These are phyloP conservation scores for Arthrobotrys pseudoclavata DNA, from an alignment of 2,329 filamentous ascomycete genomes.

Conservation along the genomic window DNA sequence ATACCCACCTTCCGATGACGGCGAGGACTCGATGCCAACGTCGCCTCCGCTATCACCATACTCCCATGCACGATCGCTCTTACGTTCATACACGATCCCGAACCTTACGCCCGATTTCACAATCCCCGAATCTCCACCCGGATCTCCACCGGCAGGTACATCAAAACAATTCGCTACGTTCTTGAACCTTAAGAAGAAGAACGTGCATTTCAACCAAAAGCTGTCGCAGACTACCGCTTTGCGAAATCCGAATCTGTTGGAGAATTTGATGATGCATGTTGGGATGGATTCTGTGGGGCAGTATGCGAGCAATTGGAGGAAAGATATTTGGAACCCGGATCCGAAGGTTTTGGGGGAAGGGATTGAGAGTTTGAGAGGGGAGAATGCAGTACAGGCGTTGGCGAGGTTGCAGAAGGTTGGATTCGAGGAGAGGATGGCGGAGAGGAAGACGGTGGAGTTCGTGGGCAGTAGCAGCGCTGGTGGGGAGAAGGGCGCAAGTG, in stretches of 20 bases:
- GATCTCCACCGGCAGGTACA: constrained; percentile 71
- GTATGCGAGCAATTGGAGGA: constrained; percentile 75
- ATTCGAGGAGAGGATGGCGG: constrained; percentile 62
- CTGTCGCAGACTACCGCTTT: constrained; percentile 77
- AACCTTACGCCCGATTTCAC: constrained; percentile 75
- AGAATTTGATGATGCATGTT: constrained; percentile 80
- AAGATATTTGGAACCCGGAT: constrained; percentile 73
- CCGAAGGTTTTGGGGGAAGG: constrained; percentile 42
- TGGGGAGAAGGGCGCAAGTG: constrained; percentile 12
- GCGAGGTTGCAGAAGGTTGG: constrained; percentile 68
- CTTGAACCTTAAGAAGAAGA: constrained; percentile 80
- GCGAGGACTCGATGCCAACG: constrained; percentile 61
- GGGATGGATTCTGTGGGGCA: constrained; percentile 72
- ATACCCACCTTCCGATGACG: constrained; percentile 59
- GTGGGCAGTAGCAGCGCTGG: constrained; percentile 28
- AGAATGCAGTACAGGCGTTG: constrained; percentile 55
- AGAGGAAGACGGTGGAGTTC: constrained; percentile 61
- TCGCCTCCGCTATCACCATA: constrained; percentile 75
- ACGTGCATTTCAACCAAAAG: constrained; percentile 82
- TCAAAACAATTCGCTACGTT: constrained; percentile 81
- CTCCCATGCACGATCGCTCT: constrained; percentile 74
- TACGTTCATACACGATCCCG: constrained; percentile 81
- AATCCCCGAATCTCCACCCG: constrained; percentile 80
- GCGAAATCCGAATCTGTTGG: constrained; percentile 78
- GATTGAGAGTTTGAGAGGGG: constrained; percentile 48